Evolutionary conservation across 768 basidiomycete species (phyloP).

Genomic region (Boletus rubescentipes): DNA sequence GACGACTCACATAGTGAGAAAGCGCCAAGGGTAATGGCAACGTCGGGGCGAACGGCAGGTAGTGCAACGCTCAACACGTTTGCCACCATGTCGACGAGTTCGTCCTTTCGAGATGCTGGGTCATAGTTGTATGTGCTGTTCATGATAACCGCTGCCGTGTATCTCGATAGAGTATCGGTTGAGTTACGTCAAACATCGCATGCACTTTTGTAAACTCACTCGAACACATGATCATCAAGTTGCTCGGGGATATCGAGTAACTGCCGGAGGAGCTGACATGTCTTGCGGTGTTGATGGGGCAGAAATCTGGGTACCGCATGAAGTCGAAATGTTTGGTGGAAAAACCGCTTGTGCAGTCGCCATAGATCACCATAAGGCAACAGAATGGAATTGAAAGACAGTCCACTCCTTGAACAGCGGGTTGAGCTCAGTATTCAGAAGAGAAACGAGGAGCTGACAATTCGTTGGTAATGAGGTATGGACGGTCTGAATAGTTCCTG

Average conservation of each 20-base stretch:
- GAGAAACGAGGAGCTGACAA: not conserved
- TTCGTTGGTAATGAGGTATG: not conserved
- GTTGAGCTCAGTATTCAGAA: not conserved
- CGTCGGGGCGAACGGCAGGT: not conserved
- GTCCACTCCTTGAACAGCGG: slow-evolving; percentile 8
- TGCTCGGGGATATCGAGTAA: slow-evolving; percentile 34
- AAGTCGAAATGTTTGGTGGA: slow-evolving; percentile 17
- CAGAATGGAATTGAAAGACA: slow-evolving; percentile 12
- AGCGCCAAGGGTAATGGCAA: not conserved
- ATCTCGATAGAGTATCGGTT: slow-evolving; percentile 2
- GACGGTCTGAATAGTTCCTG: slow-evolving; percentile 10
- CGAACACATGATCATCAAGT: slow-evolving; percentile 32
- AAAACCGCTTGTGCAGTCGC: slow-evolving; percentile 24
- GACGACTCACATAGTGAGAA: slow-evolving; percentile 7
- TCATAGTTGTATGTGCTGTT: slow-evolving; percentile 19
- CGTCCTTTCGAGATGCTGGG: slow-evolving; percentile 7
- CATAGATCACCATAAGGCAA: slow-evolving; percentile 25
- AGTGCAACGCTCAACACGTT: not conserved
- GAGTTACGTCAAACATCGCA: not conserved
- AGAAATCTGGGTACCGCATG: slow-evolving; percentile 21
- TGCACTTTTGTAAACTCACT: slow-evolving; percentile 17
- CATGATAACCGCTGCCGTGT: slow-evolving; percentile 14
- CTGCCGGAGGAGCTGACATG: slow-evolving; percentile 31
- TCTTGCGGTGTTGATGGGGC: slow-evolving; percentile 27
- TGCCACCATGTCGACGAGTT: not conserved